Base-by-base conservation (phyloP, 371 early-diverging fungal species). In the Dinochytrium kinnereticum region DNA sequence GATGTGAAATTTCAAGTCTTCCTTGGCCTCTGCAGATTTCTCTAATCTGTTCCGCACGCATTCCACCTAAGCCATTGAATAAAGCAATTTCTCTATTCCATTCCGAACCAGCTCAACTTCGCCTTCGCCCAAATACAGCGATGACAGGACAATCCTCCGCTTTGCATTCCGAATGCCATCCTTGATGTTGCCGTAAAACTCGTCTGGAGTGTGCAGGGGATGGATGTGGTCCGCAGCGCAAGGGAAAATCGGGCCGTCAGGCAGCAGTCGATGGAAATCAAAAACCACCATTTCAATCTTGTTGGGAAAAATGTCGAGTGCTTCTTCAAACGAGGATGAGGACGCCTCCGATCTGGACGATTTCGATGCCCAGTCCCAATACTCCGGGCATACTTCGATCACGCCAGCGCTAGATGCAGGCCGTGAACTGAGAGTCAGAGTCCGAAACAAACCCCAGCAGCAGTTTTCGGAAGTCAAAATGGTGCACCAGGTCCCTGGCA, bases 71-170 rank as follows among this genome's bases (percentile, higher is more conserved):
- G 34, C 15, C 51, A 40, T 70, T 61, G n/a, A 33, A 10, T 28
- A 39, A 30, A 37, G 30, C 70, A 69, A 37, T 3, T n/a, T n/a
- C n/a, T n/a, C n/a, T n/a, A n/a, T n/a, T n/a, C n/a, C 19, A 19
- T 24, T 40, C 1, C 75, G 19, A 39, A 91, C 93, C 73, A 96
- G 80, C 64, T 94, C 94, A 28, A 81, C 78, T 80, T 98, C 96
- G 1, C 84, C 81, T 59, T 89, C 85, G 19, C 98, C 98, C 7
- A 98, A 84, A 71, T 98, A 98, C 24, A 98, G 85, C 15, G 96
- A 93, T 10, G 94, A 92, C 59, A 98, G 85, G 65, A 86, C 87
- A 2, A 98, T 90, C 3, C 93, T 89, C 7, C 85, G 79, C 69
- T 89, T 88, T 0, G 97, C 95, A 1, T 71, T 75, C n/a, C 79